These are phyloP conservation scores for Phialophora chinensis DNA, from an alignment of 2,329 filamentous ascomycete genomes.

Conservation along the genomic window DNA sequence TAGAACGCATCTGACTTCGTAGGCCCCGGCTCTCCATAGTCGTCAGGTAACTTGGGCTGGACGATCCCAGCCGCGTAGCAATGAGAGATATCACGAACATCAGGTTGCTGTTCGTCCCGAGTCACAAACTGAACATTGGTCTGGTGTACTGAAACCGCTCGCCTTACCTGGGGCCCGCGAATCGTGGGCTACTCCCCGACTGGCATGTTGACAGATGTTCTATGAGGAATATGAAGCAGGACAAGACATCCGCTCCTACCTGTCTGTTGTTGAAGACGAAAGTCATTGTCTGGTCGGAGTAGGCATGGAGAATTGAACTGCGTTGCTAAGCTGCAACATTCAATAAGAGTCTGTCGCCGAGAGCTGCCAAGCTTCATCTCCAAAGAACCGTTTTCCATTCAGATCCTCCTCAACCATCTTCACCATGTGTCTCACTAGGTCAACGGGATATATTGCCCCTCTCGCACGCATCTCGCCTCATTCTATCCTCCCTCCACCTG, in stretches of 20 bases:
- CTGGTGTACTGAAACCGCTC: too few relatives aligned
- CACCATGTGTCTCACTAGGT: neutral
- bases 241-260: neutral
- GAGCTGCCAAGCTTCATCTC: constrained; percentile 3
- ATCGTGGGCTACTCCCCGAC: too few relatives aligned
- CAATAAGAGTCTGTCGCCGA: neutral
- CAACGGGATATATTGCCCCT: neutral
- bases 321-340: too few relatives aligned
- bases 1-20: neutral
- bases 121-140: too few relatives aligned
- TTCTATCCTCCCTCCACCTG: neutral
- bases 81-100: neutral
- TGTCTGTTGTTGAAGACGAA: neutral
- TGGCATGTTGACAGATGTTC: neutral
- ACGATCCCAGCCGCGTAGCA: neutral
- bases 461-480: neutral
- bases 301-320: neutral
- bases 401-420: neutral
- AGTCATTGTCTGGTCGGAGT: neutral
- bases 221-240: neutral
- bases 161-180: too few relatives aligned
- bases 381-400: neutral
- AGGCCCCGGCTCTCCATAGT: neutral
- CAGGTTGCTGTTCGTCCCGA: too few relatives aligned
- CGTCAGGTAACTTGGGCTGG: neutral